A percentile compares a stretch with the other conserved stretches of the same genome.
Evolutionary conservation across 1,284 basidiomycete species (phyloP).

Genomic region (Agroathelia rolfsii): DNA sequence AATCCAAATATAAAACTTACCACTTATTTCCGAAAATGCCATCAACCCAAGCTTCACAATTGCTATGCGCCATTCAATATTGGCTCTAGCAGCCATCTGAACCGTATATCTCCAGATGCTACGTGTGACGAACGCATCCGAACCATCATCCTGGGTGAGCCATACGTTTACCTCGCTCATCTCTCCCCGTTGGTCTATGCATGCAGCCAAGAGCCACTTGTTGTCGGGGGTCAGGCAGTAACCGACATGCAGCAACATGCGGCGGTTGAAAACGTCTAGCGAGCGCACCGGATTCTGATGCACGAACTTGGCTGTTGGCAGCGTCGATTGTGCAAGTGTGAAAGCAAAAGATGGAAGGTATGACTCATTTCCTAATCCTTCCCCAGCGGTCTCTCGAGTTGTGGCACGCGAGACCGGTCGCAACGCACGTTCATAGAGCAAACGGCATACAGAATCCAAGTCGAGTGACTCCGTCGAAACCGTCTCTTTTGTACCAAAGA

Average conservation of each 20-base stretch:
- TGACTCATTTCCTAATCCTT: constrained; percentile 28
- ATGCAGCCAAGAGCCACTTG: constrained; percentile 69
- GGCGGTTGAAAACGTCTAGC: constrained; percentile 59
- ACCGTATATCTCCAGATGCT: constrained; percentile 62
- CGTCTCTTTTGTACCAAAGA: constrained; percentile 32
- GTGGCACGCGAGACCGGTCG: constrained; percentile 49
- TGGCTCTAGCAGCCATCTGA: constrained; percentile 48
- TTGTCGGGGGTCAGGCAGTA: constrained; percentile 55
- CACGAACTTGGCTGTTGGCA: constrained; percentile 34
- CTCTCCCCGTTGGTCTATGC: constrained; percentile 70
- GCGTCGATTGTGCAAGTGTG: constrained; percentile 42
- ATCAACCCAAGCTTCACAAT: constrained; percentile 58
- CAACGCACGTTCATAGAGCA: constrained; percentile 62
- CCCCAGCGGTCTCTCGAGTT: constrained; percentile 39
- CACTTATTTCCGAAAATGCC: constrained; percentile 48
- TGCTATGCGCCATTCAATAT: constrained; percentile 72
- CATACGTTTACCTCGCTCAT: constrained; percentile 56
- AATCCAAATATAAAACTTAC: constrained; percentile 31
- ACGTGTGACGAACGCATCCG: constrained; percentile 32
- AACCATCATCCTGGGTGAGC: constrained; percentile 41
- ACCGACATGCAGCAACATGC: constrained; percentile 66
- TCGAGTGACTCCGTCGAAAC: constrained; percentile 28
- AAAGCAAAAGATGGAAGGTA: constrained; percentile 59
- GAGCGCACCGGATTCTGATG: constrained; percentile 35
- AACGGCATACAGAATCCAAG: constrained; percentile 40